These are phyloP conservation scores for Deakozyma indianensis DNA, from an alignment of 805 yeast species.

Conservation along the genomic window DNA sequence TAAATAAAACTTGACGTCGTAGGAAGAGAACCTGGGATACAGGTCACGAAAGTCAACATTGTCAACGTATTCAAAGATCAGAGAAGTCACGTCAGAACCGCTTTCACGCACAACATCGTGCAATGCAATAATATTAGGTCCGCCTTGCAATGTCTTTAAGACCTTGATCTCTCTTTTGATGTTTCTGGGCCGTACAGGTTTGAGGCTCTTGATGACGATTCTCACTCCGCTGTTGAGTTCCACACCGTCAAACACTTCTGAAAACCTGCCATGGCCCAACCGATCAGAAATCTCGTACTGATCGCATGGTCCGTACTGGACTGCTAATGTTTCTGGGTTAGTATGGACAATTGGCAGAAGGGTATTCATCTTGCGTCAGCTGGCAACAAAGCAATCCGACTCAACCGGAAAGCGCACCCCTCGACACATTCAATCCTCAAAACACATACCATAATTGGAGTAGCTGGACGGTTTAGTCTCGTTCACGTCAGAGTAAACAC, in stretches of 20 bases:
- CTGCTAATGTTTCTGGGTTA: conserved; percentile 32
- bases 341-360: conserved; percentile 2
- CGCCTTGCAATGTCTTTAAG: conserved; percentile 69
- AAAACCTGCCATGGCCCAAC: conserved; percentile 86
- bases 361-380: too few species aligned
- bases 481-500: conserved; percentile 68
- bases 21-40: conserved; percentile 62
- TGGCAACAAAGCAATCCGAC: too few species aligned
- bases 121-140: conserved; percentile 66
- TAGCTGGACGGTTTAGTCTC: conserved; percentile 52
- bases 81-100: conserved; percentile 63
- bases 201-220: conserved; percentile 78
- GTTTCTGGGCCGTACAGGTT: conserved; percentile 87
- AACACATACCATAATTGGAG: conserved; percentile 66
- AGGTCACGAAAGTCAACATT: conserved; percentile 72
- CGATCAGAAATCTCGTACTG: conserved; percentile 67
- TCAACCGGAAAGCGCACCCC: too few species aligned
- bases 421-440: too few species aligned
- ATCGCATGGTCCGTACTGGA: conserved; percentile 45
- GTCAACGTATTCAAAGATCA: conserved; percentile 71
- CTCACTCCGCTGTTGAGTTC: conserved; percentile 46
- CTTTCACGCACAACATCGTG: conserved; percentile 70
- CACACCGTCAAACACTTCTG: conserved; percentile 86
- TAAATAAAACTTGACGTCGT: conserved; percentile 73
- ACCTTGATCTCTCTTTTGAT: conserved; percentile 82